Base-by-base conservation (phyloP, 192 early-diverging fungal species). In the Chytriomyces confervae region DNA sequence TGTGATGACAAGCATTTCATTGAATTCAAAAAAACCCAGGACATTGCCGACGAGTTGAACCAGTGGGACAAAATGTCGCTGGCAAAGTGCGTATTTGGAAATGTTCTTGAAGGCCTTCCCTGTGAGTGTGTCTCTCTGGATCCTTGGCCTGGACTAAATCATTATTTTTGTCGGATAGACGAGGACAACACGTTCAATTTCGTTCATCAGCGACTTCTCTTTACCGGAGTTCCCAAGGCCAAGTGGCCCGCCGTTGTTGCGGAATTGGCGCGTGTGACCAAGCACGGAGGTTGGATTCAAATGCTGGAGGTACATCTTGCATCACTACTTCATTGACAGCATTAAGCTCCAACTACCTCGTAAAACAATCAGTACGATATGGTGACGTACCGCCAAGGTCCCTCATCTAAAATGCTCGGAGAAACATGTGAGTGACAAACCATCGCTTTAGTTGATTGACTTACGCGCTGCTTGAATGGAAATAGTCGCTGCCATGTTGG, bases 141-240 rank as follows among this genome's bases (percentile, higher is more conserved):
- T 36, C 36, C 36, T 4, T 36, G 1, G 36, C 36, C 4, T 69
- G 11, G 43, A 43, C 10, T 69, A 36, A 18, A n/a, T 47, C 16
- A 18, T 1, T 2, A 29, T 57, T 53, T 51, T 9, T 16, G 24
- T 43, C 9, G 0, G 20, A 27, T 6, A 76, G 74, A 62, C 47
- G 62, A 64, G 18, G 86, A 88, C 69, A 82, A 85, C 76, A 81
- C 82, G 20, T 88, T 88, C 61, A 86, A 88, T 29, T 88, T 78
- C 74, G 82, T 85, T 16, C 82, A 85, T 60, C 78, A 84, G 60
- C 82, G 87, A 5, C 79, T 82, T 36, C 61, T 88, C 61, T 63
- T 81, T 50, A 48, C 79, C 20, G 82, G 76, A 10, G 80, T 85
- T 36, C 79, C 80, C 5, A 80, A 80, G 5, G 64, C 78, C 50